Percentiles rank a stretch among this genome's conserved stretches.
Evolutionary conservation across 495 filamentous ascomycete species (phyloP).

Genomic region (Cairneyella variabilis): DNA sequence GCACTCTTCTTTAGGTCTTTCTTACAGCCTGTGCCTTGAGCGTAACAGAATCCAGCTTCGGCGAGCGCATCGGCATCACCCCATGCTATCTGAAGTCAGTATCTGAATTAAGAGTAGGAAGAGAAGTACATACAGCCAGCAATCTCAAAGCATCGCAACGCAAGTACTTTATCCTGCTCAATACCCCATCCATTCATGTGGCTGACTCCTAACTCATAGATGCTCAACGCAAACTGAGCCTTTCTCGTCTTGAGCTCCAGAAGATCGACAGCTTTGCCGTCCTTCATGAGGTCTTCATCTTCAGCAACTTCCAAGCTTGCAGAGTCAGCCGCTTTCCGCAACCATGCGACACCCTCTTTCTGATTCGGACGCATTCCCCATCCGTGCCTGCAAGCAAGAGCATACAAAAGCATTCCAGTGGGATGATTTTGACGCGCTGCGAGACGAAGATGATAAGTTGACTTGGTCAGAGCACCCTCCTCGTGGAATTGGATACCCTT

Average conservation of each 20-base stretch:
- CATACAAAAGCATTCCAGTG: conserved; percentile 93
- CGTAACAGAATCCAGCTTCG: conserved; percentile 85
- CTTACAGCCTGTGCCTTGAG: conserved; percentile 80
- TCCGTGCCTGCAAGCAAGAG: conserved; percentile 92
- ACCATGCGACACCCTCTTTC: conserved; percentile 83
- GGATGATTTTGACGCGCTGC: conserved; percentile 82
- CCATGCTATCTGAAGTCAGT: conserved; percentile 56
- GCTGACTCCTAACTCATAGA: conserved; percentile 95
- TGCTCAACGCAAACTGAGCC: conserved; percentile 88
- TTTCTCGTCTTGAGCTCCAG: conserved; percentile 71
- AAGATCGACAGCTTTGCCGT: conserved; percentile 58
- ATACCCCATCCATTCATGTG: conserved; percentile 98
- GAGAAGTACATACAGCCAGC: conserved; percentile 63
- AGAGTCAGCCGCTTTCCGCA: conserved; percentile 84
- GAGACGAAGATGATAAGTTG: conserved; percentile 90
- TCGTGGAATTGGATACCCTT: conserved; percentile 88
- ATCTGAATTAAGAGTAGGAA: not conserved
- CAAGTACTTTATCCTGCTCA: conserved; percentile 83
- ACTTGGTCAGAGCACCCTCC: conserved; percentile 78
- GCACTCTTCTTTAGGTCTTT: conserved; percentile 96
- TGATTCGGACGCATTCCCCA: conserved; percentile 96
- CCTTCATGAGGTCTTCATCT: conserved; percentile 64
- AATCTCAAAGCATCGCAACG: conserved; percentile 91
- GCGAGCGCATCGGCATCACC: conserved; percentile 93
- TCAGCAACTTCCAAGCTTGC: conserved; percentile 77